Evolutionary conservation across 1,284 basidiomycete genomes (phyloP), one percentile per base, ranked within the genome.

Genomic region (Moesziomyces parantarcticus): DNA sequence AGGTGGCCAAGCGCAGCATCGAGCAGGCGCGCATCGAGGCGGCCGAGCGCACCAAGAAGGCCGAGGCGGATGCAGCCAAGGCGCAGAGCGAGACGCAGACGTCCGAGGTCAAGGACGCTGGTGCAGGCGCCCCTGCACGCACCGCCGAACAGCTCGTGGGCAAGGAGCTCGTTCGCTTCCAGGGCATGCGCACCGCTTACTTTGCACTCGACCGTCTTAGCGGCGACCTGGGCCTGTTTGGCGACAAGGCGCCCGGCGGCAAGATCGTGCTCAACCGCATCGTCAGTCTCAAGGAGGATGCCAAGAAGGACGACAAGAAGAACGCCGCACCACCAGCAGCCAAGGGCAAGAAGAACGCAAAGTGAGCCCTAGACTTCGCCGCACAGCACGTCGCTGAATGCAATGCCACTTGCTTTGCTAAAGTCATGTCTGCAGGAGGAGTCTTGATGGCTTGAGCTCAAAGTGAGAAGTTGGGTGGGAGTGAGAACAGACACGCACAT

Each of bases 161-260:
- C 21, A 91, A 92, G 83, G 97, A 99, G 85, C 92, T 91, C 83
- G 89, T 99, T 51, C 88, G 97, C 47, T 99, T 99, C 89, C 97
- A 99, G 86, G 97, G 93, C 20, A 88, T 99, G 85, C 90, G 97
- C 20, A 90, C 97, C 48, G 97, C 92, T 3, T 99, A 98, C 86
- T 99, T 99, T 83, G 89, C 93, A 11, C 87, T 98, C 34, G 97
- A 99, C 84, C 91, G 90, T 82, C 93, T 97, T 34, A 72, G 71
- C 39, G 70, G 66, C 32, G 57, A 66, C 51, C 39, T 76, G 45
- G 59, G 61, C 18, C 52, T 77, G 40, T 75, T 76, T 42, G 63
- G 64, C 22, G 70, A 85, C 87, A 18, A 85, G 86, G 53, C 86
- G 86, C 88, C 89, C 46, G 91, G 90, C 11, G 93, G 96, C 83